These are phyloP conservation scores for Asterionellopsis glacialis DNA, from an alignment of 108 stramenopile species.

Conservation along the genomic window DNA sequence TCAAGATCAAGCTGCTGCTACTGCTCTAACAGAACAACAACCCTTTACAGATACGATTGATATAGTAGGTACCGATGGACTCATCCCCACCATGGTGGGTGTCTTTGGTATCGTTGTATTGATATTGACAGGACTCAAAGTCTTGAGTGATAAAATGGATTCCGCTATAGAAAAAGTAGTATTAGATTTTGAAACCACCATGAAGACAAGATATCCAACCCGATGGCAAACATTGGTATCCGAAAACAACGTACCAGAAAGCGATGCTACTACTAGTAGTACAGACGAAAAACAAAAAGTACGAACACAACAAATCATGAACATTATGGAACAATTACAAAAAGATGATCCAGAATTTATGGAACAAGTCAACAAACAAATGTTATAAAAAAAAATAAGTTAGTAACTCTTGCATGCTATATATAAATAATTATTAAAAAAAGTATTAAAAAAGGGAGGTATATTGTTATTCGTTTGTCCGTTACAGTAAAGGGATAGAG, in stretches of 20 bases:
- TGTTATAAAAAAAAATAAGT: neutral
- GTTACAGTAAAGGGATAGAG: no score
- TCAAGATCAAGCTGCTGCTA: no score
- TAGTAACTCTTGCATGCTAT: no score
- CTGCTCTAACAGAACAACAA: no score
- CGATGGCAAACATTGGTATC: constrained; percentile 5
- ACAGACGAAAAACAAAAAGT: neutral
- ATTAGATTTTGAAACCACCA: constrained; percentile 11
- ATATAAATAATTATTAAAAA: no score
- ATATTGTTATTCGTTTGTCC: no score
- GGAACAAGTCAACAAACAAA: constrained; percentile 9
- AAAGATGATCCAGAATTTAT: constrained; percentile 16
- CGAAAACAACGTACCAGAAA: neutral
- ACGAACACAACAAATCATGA: constrained; percentile 4
- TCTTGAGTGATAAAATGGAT: constrained; percentile 10
- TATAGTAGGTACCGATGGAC: neutral
- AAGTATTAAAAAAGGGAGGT: no score
- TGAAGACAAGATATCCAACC: constrained; percentile 4
- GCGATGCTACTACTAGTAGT: neutral
- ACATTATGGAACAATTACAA: constrained; percentile 21
- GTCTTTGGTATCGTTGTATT: constrained; percentile 12
- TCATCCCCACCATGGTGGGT: neutral
- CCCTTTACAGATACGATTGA: neutral
- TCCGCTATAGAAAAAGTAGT: constrained; percentile 19
- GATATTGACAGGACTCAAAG: constrained; percentile 1